phyloP scores from a whole-genome alignment of 1,284 basidiomycete species.

The Trametes sp. region DNA sequence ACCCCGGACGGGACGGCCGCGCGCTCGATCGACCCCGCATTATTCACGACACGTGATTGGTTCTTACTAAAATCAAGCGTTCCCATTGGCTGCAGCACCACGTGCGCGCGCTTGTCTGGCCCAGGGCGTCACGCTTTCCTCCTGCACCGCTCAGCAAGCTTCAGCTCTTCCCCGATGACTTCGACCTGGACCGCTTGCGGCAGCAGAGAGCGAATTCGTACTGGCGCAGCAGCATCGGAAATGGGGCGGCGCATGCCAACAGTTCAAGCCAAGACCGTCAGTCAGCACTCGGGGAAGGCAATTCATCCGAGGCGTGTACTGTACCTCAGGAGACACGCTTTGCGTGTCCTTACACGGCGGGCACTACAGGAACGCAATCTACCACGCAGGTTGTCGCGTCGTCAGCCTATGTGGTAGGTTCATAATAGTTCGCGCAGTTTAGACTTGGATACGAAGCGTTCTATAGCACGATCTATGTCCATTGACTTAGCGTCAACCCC shows the following conservation, averaged over 20 bases:
- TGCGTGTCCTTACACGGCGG: too few species aligned
- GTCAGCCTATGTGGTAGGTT: too few species aligned
- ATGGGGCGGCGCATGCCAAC: not conserved
- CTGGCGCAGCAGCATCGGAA: not conserved
- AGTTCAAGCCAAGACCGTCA: too few species aligned
- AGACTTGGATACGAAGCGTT: too few species aligned
- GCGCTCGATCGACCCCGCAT: constrained; percentile 13
- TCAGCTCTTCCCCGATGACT: not conserved
- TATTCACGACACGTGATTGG: constrained; percentile 30
- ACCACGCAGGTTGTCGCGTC: too few species aligned
- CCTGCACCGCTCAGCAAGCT: not conserved
- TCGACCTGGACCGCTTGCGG: not conserved
- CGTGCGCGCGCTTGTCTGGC: not conserved
- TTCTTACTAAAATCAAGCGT: constrained; percentile 24
- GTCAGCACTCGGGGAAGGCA: too few species aligned
- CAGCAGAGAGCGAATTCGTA: not conserved
- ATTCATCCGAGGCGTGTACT: not conserved
- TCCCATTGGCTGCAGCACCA: constrained; percentile 22
- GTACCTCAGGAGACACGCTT: too few species aligned
- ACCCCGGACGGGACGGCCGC: not conserved
- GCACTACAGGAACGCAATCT: too few species aligned
- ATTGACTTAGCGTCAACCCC: too few species aligned
- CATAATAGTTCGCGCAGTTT: too few species aligned
- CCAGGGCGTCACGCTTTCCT: constrained; percentile 11
- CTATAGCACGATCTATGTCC: too few species aligned